Base-by-base conservation (phyloP, 1,284 basidiomycete genomes). In the Apiotrichum montevideense region DNA sequence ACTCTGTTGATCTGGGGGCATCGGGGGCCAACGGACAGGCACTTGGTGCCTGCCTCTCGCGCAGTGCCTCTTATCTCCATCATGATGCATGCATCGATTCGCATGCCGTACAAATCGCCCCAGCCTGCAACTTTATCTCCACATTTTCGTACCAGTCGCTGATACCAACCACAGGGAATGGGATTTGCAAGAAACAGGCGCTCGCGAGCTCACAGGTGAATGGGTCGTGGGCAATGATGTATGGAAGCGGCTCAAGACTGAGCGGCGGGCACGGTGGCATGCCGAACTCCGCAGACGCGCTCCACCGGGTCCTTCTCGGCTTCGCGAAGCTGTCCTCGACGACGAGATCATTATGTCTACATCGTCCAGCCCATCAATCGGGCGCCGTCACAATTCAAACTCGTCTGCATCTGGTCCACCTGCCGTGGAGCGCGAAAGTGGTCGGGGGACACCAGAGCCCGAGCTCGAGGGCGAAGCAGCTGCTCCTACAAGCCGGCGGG, bases 161-260 rank as follows among this genome's bases (percentile, higher is more conserved):
- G 29, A 29, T 29, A 29, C 29, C 29, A 29, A 29, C 29, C 29
- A 9, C 53, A 68, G 85, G 7, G 81, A 86, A 11, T 83, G 83
- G 54, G 94, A 98, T 69, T 81, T 81, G 1, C 70, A 78, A 8
- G 94, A 98, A 72, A 81, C 82, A 37, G 94, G 92, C 43, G 78
- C 73, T 14, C 83, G 95, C 6, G 88, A 94, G 69, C 81, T 98
- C 46, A 86, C 85, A 1, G 95, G 91, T 4, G 96, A 98, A 79
- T 98, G 95, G 95, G 87, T 98, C 15, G 88, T 98, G 13, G 90
- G 91, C 48, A 88, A 88, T 73, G 85, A 85, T 63, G 85, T 94
- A 0, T 98, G 94, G 93, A 86, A 86, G 63, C 80, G 85, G 21
- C 80, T 97, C 61, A 93, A 97, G 71, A 78, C 83, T 4, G 92